Evolutionary conservation across 768 basidiomycete species (phyloP).

Genomic region (Naganishia randhawae): DNA sequence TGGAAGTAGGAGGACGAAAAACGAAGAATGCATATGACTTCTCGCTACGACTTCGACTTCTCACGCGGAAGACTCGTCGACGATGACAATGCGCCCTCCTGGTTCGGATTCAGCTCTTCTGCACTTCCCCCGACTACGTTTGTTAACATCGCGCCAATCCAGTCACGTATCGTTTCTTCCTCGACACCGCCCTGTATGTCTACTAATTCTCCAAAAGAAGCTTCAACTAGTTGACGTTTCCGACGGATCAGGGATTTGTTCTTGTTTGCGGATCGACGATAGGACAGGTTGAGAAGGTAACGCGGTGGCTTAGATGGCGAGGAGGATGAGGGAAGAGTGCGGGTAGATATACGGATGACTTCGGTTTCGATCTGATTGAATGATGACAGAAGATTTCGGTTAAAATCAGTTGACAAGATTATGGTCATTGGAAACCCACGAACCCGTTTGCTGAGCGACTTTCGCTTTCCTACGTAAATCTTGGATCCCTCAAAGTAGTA

Average conservation of each 20-base stretch:
- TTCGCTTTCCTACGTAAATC: slow-evolving; percentile 83
- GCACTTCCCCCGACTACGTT: slow-evolving; percentile 24
- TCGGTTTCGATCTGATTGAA: slow-evolving; percentile 75
- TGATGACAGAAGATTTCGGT: not conserved
- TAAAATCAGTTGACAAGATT: slow-evolving; percentile 13
- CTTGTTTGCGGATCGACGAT: slow-evolving; percentile 31
- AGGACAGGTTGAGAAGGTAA: slow-evolving; percentile 58
- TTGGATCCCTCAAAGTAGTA: slow-evolving; percentile 78
- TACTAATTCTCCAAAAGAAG: slow-evolving; percentile 18
- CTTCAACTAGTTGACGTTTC: slow-evolving; percentile 5
- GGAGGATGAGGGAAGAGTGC: slow-evolving; percentile 56
- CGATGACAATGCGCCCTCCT: not conserved
- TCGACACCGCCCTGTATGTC: slow-evolving; percentile 29
- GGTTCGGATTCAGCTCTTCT: not conserved
- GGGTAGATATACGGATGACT: slow-evolving; percentile 72
- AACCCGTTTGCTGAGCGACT: slow-evolving; percentile 81
- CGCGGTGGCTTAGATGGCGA: slow-evolving; percentile 56
- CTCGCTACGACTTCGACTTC: not conserved
- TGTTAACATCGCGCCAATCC: slow-evolving; percentile 20
- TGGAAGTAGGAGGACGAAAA: not conserved
- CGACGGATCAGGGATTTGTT: slow-evolving; percentile 30
- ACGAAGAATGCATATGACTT: not conserved
- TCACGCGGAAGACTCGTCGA: slow-evolving; percentile 5
- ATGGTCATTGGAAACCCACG: slow-evolving; percentile 40
- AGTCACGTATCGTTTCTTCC: slow-evolving; percentile 28